phyloP scores from a whole-genome alignment of 2,329 filamentous ascomycete genomes.

The Ceratocystis cubensis region DNA sequence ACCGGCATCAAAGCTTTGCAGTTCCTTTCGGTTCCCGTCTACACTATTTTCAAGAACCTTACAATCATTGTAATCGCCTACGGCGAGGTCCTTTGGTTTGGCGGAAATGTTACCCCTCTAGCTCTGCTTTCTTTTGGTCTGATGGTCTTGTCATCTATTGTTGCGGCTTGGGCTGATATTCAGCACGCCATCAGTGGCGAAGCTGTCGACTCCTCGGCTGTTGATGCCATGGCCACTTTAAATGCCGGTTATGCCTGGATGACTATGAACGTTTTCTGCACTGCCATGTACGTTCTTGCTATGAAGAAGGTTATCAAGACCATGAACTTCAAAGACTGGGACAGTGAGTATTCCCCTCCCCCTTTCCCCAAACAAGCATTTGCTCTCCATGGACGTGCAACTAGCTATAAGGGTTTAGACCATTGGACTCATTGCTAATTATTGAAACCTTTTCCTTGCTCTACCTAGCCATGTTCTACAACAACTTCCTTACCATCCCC shows the following conservation, averaged over 20 bases:
- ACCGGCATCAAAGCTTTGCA: slow-evolving; percentile 91
- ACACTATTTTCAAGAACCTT: slow-evolving; percentile 99
- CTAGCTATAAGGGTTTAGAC: too few species aligned
- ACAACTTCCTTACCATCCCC: slow-evolving; percentile 93
- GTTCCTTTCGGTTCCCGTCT: slow-evolving; percentile 92
- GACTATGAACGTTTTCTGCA: slow-evolving; percentile 91
- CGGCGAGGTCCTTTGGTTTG: slow-evolving; percentile 96
- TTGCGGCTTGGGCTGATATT: slow-evolving; percentile 96
- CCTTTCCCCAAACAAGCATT: not conserved
- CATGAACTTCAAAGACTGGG: slow-evolving; percentile 99
- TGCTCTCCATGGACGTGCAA: not conserved
- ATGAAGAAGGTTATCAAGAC: slow-evolving; percentile 99
- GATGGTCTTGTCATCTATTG: slow-evolving; percentile 89
- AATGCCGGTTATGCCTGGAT: slow-evolving; percentile 98
- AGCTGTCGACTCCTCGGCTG: slow-evolving; percentile 45
- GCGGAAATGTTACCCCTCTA: slow-evolving; percentile 76
- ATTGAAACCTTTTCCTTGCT: not conserved
- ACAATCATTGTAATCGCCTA: slow-evolving; percentile 98
- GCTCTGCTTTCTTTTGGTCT: slow-evolving; percentile 87
- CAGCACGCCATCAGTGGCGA: slow-evolving; percentile 63
- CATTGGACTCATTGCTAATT: not conserved
- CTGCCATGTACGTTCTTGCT: slow-evolving; percentile 72
- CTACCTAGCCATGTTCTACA: slow-evolving; percentile 99
- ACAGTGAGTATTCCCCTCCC: slow-evolving; percentile 55
- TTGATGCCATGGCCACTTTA: slow-evolving; percentile 69